Conservation (phyloP, 345 rosid species). For the Bruguiera parviflora region DNA sequence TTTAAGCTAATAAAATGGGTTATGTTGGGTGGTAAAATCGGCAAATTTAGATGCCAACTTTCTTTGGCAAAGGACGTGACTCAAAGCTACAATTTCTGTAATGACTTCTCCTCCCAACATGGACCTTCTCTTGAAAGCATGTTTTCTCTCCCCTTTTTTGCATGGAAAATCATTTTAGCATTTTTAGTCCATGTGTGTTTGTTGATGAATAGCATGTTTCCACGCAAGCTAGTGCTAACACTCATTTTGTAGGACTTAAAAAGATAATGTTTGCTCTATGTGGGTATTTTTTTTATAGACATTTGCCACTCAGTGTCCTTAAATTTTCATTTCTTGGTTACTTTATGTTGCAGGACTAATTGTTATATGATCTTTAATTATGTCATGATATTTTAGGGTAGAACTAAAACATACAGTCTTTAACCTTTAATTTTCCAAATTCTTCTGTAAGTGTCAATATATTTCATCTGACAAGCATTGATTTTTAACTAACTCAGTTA, state of each 20-base stretch:
- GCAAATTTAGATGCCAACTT: background rate
- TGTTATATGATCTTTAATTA: background rate
- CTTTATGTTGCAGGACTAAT: background rate
- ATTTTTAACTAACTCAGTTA: conserved; percentile 52
- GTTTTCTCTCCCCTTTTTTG: no score
- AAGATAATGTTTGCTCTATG: no score
- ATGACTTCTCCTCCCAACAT: background rate
- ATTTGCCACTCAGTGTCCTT: background rate
- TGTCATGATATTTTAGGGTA: conserved; percentile 7
- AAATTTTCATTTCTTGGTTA: background rate
- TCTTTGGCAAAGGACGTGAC: background rate
- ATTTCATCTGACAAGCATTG: conserved; percentile 29
- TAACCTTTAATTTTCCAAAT: conserved; percentile 23
- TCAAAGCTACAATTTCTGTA: background rate
- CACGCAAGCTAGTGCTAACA: background rate
- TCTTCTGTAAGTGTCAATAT: conserved; percentile 20
- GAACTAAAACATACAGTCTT: conserved; percentile 8
- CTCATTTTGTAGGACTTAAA: background rate
- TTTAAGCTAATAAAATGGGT: background rate
- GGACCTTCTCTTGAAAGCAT: background rate
- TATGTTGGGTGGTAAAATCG: background rate
- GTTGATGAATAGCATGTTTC: background rate
- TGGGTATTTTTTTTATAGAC: no score
- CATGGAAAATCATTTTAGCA: background rate
- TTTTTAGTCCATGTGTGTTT: background rate